phyloP scores from a whole-genome alignment of 1,284 basidiomycete species.

The Caloboletus inedulis region DNA sequence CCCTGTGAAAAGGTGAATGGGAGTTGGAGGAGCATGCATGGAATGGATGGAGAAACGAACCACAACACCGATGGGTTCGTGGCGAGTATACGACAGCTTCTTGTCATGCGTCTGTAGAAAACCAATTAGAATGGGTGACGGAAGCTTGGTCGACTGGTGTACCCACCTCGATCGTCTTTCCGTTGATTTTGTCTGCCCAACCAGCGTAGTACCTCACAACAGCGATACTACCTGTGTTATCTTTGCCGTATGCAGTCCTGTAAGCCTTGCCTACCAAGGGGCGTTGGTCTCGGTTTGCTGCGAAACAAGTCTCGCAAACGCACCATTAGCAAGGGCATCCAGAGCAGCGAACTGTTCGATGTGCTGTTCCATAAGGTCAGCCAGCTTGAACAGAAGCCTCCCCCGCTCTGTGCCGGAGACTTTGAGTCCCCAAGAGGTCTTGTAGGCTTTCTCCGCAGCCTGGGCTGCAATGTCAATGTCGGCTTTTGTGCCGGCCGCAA shows the following conservation, averaged over 20 bases:
- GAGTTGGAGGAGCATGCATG: not conserved
- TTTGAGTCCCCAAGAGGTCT: constrained; percentile 52
- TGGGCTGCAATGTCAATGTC: constrained; percentile 30
- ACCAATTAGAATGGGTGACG: not conserved
- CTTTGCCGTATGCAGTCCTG: constrained; percentile 47
- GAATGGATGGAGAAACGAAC: constrained; percentile 1
- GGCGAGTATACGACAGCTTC: constrained; percentile 13
- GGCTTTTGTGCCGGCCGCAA: constrained; percentile 21
- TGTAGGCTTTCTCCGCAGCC: constrained; percentile 50
- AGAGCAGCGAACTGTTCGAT: constrained; percentile 61
- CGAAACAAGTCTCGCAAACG: not conserved
- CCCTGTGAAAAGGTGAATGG: not conserved
- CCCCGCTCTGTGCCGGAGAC: constrained; percentile 56
- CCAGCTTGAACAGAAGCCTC: constrained; percentile 55
- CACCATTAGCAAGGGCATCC: constrained; percentile 59
- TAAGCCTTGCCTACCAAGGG: constrained; percentile 44
- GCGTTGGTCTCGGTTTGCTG: not conserved
- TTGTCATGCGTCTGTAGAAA: constrained; percentile 3
- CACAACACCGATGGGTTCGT: constrained; percentile 15
- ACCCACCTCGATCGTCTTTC: constrained; percentile 45
- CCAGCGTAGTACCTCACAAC: constrained; percentile 38
- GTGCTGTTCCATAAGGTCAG: constrained; percentile 63
- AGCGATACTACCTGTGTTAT: constrained; percentile 49
- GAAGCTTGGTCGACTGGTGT: not conserved
- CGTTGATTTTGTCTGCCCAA: constrained; percentile 54